A percentile compares a stretch with the other conserved stretches of the same genome.
Conservation (phyloP, 106 monocot species). For the Dendrobium chrysotoxum region DNA sequence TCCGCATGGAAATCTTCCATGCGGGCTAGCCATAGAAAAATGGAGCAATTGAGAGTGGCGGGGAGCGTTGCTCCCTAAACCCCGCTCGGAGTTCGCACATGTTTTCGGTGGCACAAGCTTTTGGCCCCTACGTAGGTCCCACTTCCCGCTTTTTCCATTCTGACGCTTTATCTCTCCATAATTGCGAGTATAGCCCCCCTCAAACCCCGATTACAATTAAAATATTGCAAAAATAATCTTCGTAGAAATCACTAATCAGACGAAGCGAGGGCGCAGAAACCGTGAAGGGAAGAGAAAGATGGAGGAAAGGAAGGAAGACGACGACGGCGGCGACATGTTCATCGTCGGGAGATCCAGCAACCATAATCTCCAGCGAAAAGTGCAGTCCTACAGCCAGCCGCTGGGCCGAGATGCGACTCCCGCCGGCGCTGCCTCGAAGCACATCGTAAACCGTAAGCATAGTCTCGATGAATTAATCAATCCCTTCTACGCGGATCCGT, state of each 20-base stretch:
- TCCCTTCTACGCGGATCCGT: not conserved
- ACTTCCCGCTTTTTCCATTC: too few species aligned
- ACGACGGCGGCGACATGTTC: conserved; percentile 9
- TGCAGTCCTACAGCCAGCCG: conserved; percentile 33
- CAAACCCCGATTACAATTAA: not conserved
- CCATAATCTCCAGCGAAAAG: conserved; percentile 10
- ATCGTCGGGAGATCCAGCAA: not conserved
- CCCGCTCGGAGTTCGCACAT: too few species aligned
- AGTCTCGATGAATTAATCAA: conserved; percentile 22
- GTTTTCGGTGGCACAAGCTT: too few species aligned
- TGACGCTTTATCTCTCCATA: too few species aligned
- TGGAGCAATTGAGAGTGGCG: too few species aligned
- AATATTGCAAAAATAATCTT: not conserved
- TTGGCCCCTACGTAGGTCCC: too few species aligned
- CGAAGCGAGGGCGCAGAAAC: not conserved
- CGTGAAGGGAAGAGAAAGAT: not conserved
- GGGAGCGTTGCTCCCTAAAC: too few species aligned
- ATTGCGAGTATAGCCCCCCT: too few species aligned
- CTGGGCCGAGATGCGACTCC: conserved; percentile 16
- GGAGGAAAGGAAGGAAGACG: conserved; percentile 17
- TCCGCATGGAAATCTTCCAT: too few species aligned
- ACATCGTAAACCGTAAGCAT: conserved; percentile 21
- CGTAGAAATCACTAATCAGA: not conserved
- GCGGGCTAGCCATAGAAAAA: too few species aligned
- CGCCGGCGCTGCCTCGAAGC: not conserved